Evolutionary conservation across 768 basidiomycete genomes (phyloP).

Genomic region (Pulveroboletus sp.): DNA sequence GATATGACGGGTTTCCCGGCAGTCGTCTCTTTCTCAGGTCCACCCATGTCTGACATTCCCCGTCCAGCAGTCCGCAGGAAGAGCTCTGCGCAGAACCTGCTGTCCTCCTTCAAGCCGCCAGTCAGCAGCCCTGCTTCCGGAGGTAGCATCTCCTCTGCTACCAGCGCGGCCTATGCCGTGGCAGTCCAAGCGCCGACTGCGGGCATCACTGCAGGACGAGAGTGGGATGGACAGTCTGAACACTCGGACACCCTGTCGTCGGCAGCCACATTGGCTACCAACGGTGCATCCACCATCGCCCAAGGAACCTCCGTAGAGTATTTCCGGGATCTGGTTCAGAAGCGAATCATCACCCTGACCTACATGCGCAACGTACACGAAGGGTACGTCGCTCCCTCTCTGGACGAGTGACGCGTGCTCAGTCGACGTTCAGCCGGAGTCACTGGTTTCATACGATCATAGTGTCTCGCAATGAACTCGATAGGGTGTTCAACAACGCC

Average conservation of each 20-base stretch:
- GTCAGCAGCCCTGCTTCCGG: slow-evolving; percentile 24
- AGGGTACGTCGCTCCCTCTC: slow-evolving; percentile 50
- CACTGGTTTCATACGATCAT: slow-evolving; percentile 90
- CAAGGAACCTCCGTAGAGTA: slow-evolving; percentile 76
- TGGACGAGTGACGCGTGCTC: background rate
- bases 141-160: slow-evolving; percentile 32
- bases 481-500: slow-evolving; percentile 65
- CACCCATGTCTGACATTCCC: slow-evolving; percentile 27
- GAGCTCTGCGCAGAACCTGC: slow-evolving; percentile 79
- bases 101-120: slow-evolving; percentile 61
- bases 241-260: slow-evolving; percentile 42
- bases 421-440: slow-evolving; percentile 47
- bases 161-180: slow-evolving; percentile 36
- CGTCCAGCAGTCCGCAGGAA: slow-evolving; percentile 76
- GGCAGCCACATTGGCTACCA: slow-evolving; percentile 38
- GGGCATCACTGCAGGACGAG: slow-evolving; percentile 42
- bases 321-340: slow-evolving; percentile 74
- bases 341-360: slow-evolving; percentile 79
- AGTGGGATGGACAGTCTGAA: slow-evolving; percentile 71
- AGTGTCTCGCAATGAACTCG: slow-evolving; percentile 68
- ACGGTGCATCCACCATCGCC: slow-evolving; percentile 26
- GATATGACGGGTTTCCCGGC: slow-evolving; percentile 20
- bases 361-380: slow-evolving; percentile 84
- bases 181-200: slow-evolving; percentile 35
- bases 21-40: slow-evolving; percentile 17